These are phyloP conservation scores for Trametes hirsuta DNA, from an alignment of 1,284 basidiomycete genomes.

Conservation along the genomic window DNA sequence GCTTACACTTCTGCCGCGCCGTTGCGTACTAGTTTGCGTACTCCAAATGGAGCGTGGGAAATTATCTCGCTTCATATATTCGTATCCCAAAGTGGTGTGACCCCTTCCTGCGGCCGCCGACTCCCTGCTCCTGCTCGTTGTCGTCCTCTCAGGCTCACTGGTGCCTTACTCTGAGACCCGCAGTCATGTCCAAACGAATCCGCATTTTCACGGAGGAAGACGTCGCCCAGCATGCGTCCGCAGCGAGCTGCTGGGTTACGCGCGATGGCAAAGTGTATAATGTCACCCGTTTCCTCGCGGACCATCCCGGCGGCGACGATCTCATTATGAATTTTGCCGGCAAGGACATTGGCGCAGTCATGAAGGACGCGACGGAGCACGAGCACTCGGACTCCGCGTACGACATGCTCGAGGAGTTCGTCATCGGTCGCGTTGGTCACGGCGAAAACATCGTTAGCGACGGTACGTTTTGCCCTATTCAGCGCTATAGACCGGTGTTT, in stretches of 20 bases:
- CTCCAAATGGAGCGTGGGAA: constrained; percentile 17
- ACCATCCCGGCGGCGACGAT: constrained; percentile 90
- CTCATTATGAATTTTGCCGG: constrained; percentile 82
- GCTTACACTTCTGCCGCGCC: constrained; percentile 1
- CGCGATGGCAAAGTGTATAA: constrained; percentile 80
- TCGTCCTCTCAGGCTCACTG: not conserved
- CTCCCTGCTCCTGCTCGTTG: constrained; percentile 2
- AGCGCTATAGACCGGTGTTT: constrained; percentile 1
- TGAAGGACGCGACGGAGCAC: constrained; percentile 87
- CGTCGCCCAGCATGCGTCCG: constrained; percentile 59
- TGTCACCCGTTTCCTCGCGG: constrained; percentile 72
- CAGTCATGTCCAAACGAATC: constrained; percentile 60
- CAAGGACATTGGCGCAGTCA: constrained; percentile 79
- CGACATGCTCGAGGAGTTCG: constrained; percentile 88
- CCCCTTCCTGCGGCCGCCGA: not conserved
- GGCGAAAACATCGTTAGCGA: constrained; percentile 80
- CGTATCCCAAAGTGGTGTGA: constrained; percentile 16
- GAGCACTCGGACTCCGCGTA: constrained; percentile 94
- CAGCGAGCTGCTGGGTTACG: constrained; percentile 75
- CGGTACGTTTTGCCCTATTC: constrained; percentile 48
- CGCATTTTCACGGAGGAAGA: constrained; percentile 77
- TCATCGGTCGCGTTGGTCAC: constrained; percentile 79
- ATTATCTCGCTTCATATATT: constrained; percentile 6
- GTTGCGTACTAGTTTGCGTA: too few species aligned
- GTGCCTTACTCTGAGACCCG: constrained; percentile 13